Base-by-base conservation (phyloP, 2,329 filamentous ascomycete species). In the Paecilomyces variotii region DNA sequence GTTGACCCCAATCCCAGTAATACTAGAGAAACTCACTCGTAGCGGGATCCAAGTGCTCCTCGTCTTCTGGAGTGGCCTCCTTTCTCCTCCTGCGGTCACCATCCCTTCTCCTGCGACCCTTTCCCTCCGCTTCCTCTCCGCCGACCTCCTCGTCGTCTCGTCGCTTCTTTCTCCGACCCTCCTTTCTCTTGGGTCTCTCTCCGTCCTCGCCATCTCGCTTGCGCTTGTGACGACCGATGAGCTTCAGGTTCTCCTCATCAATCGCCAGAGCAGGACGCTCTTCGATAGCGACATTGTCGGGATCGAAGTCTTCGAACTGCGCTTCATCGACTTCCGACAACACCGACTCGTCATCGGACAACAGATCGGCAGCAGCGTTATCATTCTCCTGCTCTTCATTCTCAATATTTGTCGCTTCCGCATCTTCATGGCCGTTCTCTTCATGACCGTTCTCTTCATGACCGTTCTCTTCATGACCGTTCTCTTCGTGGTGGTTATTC, bases 1-100 rank as follows among this genome's bases (percentile, higher is more conserved):
- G 61, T 57, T 45, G 7, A 6, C 39, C n/a, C 10, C 19, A 7
- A 14, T 10, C 26, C 19, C 32, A 30, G 30, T 7, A 26, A 26
- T 19, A 45, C 14, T 45, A 39, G 34, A 32, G 34, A 30, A 32
- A 82, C 83, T 71, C 75, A 85, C 90, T 84, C 77, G 96, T 90
- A 74, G 94, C 91, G 0, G 91, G 90, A 24, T 89, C 88, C 66
- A 97, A 76, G 62, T 87, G 81, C 67, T 91, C 89, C 61, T 96
- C 90, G 64, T 89, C 86, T 4, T 85, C 82, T 60, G 87, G 84
- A 2, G 80, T 80, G 24, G 78, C 74, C 64, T 79, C 80, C 45
- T 75, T 77, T 61, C 78, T 81, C 63, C 77, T 79, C 26, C 70
- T 75, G 24, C 75, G 78, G 56, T 77, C 79, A 25, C 70, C 75